Conservation (phyloP, 2,329 filamentous ascomycete genomes). For the Ramularia endophylla region DNA sequence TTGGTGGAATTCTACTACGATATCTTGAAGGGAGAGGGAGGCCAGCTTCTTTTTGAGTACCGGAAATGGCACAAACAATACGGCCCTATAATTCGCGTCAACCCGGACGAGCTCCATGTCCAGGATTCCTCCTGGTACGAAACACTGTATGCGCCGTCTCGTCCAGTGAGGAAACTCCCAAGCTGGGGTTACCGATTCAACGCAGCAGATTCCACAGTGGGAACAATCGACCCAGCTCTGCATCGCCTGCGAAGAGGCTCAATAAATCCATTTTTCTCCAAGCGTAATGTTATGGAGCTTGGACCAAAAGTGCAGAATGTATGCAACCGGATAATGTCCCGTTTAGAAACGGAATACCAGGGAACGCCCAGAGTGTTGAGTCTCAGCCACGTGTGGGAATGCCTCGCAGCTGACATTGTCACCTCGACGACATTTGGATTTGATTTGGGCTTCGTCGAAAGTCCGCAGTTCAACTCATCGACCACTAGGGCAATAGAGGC, state of each 20-base stretch:
- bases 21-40: conserved; percentile 9
- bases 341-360: background rate
- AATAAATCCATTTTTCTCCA: conserved; percentile 42
- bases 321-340: background rate
- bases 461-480: background rate
- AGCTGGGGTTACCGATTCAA: conserved; percentile 5
- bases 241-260: conserved; percentile 39
- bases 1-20: conserved; percentile 35
- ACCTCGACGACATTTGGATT: background rate
- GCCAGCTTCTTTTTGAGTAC: conserved; percentile 7
- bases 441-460: background rate
- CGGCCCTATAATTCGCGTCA: conserved; percentile 13
- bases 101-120: conserved; percentile 12
- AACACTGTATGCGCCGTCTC: conserved; percentile 3
- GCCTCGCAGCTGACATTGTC: background rate
- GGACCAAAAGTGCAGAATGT: conserved; percentile 5
- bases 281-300: conserved; percentile 6
- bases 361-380: background rate
- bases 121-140: conserved; percentile 8
- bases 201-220: conserved; percentile 1
- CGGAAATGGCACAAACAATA: conserved; percentile 10
- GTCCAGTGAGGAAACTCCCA: conserved; percentile 2
- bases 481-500: background rate
- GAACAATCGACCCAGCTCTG: conserved; percentile 7
- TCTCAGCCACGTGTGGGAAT: conserved; percentile 1